phyloP scores from a whole-genome alignment of 202 grass and related monocot genomes.

The Digitaria exilis region DNA sequence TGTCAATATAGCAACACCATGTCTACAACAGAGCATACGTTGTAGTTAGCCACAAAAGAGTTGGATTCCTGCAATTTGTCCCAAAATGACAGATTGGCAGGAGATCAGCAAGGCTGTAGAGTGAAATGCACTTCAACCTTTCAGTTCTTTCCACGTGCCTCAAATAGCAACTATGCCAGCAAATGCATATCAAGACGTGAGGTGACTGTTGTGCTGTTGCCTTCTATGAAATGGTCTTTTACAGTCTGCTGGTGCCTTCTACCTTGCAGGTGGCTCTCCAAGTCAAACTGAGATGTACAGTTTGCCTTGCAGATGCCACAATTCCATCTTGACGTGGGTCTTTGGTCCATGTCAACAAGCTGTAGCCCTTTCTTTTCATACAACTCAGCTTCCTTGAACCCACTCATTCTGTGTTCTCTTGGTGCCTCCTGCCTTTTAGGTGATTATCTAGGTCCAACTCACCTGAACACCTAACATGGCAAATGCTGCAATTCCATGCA shows the following conservation, averaged over 20 bases:
- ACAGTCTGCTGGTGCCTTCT: conserved; percentile 27
- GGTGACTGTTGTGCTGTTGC: too few relatives aligned
- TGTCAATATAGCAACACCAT: not conserved
- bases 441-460: conserved; percentile 24
- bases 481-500: conserved; percentile 30
- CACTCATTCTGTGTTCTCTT: conserved; percentile 6
- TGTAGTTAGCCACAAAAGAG: conserved; percentile 21
- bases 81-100: not conserved
- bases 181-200: too few relatives aligned
- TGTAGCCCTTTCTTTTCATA: not conserved
- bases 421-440: conserved; percentile 32
- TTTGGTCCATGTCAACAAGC: conserved; percentile 9
- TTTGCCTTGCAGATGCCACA: conserved; percentile 26
- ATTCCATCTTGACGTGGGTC: conserved; percentile 30
- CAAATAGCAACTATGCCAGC: too few relatives aligned
- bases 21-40: not conserved
- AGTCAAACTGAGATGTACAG: conserved; percentile 27
- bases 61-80: not conserved
- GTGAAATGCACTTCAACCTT: not conserved
- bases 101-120: conserved; percentile 16
- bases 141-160: not conserved
- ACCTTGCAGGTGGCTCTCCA: conserved; percentile 23
- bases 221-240: too few relatives aligned
- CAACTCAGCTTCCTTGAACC: not conserved
- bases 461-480: conserved; percentile 19